These are phyloP conservation scores for Passiflora organensis DNA, from an alignment of 345 rosid species.

Conservation along the genomic window DNA sequence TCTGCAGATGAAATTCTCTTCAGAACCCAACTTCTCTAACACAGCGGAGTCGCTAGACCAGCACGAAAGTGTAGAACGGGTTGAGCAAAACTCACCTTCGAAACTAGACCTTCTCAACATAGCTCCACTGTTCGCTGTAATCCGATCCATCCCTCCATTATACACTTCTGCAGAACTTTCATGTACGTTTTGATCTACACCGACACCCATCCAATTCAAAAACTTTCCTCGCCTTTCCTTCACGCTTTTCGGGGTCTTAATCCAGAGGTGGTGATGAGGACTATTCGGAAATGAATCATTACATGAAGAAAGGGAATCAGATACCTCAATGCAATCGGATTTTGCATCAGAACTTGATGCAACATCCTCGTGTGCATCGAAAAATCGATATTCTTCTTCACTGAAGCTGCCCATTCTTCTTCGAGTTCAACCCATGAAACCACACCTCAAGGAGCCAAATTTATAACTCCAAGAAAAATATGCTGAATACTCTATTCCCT, in stretches of 20 bases:
- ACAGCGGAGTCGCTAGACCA: constrained; percentile 19
- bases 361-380: constrained; percentile 10
- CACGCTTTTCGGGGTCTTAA: constrained; percentile 7
- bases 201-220: constrained; percentile 15
- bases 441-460: background rate
- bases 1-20: constrained; percentile 5
- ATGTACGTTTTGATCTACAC: background rate
- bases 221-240: constrained; percentile 7
- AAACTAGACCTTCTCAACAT: constrained; percentile 17
- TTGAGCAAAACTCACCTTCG: constrained; percentile 24
- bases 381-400: constrained; percentile 18
- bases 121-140: constrained; percentile 6
- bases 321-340: constrained; percentile 10
- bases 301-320: background rate
- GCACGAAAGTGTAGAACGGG: constrained; percentile 24
- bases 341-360: constrained; percentile 8
- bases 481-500: too few species aligned
- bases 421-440: constrained; percentile 62
- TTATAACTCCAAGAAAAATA: background rate
- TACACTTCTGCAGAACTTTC: background rate
- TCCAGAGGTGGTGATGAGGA: constrained; percentile 7
- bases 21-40: constrained; percentile 10
- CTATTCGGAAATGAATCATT: background rate
- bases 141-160: constrained; percentile 4
- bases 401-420: constrained; percentile 18